These are phyloP conservation scores for Epichloe brachyelytri DNA, from an alignment of 2,329 filamentous ascomycete genomes.

Conservation along the genomic window DNA sequence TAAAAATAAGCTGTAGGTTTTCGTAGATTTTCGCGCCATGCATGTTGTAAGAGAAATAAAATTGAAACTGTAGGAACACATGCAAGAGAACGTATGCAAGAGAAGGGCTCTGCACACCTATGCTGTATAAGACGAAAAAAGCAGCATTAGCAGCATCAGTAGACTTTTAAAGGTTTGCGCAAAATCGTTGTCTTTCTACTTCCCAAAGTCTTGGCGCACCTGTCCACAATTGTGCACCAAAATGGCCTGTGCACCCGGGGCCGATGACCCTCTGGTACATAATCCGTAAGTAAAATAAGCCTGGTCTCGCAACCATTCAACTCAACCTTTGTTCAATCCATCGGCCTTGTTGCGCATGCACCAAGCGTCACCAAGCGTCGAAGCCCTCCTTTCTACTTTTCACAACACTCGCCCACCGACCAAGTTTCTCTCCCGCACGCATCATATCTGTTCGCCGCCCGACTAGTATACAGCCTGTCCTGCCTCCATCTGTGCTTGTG, in stretches of 20 bases:
- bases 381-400: neutral
- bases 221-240: neutral
- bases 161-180: too few relatives aligned
- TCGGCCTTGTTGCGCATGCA: neutral
- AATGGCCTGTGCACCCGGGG: constrained; percentile 9
- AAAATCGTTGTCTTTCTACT: too few relatives aligned
- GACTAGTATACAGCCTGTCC: neutral
- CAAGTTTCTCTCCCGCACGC: neutral
- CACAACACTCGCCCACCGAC: neutral
- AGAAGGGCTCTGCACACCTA: too few relatives aligned
- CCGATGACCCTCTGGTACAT: neutral
- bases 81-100: too few relatives aligned
- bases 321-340: neutral
- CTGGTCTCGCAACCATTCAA: neutral
- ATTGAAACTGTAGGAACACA: too few relatives aligned
- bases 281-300: neutral
- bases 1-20: too few relatives aligned
- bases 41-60: too few relatives aligned
- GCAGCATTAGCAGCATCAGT: too few relatives aligned
- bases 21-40: too few relatives aligned
- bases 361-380: neutral
- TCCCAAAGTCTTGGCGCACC: too few relatives aligned
- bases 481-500: neutral
- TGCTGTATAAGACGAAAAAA: too few relatives aligned
- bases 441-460: neutral